These are phyloP conservation scores for Aureobasidium sp. DNA, from an alignment of 2,329 filamentous ascomycete genomes.

Conservation along the genomic window DNA sequence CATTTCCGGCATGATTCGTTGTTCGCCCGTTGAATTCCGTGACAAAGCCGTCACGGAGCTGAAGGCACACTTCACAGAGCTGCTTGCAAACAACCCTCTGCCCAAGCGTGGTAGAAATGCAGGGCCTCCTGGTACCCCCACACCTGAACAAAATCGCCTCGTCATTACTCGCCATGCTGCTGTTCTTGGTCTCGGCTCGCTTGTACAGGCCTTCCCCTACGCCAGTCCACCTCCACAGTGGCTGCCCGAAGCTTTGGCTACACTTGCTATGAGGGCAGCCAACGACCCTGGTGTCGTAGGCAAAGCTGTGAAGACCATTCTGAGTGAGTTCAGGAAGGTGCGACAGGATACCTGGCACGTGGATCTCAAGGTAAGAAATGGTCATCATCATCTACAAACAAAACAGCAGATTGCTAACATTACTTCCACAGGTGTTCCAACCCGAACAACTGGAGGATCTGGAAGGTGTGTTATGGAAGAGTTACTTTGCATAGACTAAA, in stretches of 20 bases:
- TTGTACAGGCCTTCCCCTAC: constrained; percentile 95
- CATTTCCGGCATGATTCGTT: constrained; percentile 94
- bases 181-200: constrained; percentile 78
- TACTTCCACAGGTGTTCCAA: constrained; percentile 58
- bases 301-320: constrained; percentile 86
- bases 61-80: constrained; percentile 67
- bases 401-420: constrained; percentile 15
- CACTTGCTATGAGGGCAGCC: constrained; percentile 74
- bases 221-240: constrained; percentile 82
- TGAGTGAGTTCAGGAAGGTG: constrained; percentile 99
- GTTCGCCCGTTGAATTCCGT: constrained; percentile 74
- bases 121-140: constrained; percentile 49
- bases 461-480: constrained; percentile 98
- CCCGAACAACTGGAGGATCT: constrained; percentile 88
- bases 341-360: constrained; percentile 97
- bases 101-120: constrained; percentile 49
- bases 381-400: not conserved
- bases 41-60: constrained; percentile 67
- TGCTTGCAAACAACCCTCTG: constrained; percentile 76
- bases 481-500: constrained; percentile 71
- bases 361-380: constrained; percentile 76
- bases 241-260: constrained; percentile 88
- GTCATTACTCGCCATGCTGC: constrained; percentile 80
- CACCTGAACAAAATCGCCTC: constrained; percentile 63
- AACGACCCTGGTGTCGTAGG: constrained; percentile 87